A percentile compares a stretch with the other conserved stretches of the same genome.
phyloP scores from a whole-genome alignment of 1,284 basidiomycete genomes.

The Caloboletus firmus region DNA sequence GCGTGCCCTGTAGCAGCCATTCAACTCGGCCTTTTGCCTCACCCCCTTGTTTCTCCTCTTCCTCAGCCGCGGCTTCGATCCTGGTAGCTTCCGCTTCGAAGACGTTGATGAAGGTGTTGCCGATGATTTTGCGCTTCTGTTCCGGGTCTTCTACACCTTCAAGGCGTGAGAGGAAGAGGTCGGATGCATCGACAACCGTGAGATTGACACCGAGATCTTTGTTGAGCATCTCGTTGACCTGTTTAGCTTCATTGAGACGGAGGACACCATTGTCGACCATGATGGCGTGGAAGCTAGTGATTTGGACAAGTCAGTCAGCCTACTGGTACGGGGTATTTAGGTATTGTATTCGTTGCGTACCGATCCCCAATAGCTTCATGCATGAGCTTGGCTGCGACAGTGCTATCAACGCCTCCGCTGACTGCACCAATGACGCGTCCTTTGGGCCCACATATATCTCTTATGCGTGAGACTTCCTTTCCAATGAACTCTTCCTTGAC shows the following conservation, averaged over 20 bases:
- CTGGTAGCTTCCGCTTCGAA: conserved; percentile 93
- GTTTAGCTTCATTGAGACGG: conserved; percentile 86
- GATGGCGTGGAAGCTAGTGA: conserved; percentile 90
- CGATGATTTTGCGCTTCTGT: conserved; percentile 97
- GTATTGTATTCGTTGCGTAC: conserved; percentile 42
- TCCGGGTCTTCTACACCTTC: conserved; percentile 95
- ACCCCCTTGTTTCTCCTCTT: conserved; percentile 64
- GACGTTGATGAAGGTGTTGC: conserved; percentile 98
- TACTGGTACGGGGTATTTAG: neutral
- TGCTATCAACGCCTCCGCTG: conserved; percentile 96
- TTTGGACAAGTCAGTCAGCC: neutral
- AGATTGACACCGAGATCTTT: conserved; percentile 95
- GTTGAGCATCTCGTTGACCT: conserved; percentile 96
- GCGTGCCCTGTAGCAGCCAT: conserved; percentile 94
- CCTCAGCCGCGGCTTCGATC: conserved; percentile 84
- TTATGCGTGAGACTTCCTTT: conserved; percentile 94
- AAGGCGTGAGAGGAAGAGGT: conserved; percentile 88
- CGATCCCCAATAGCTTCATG: conserved; percentile 98
- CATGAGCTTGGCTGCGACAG: conserved; percentile 99
- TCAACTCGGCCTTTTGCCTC: conserved; percentile 89
- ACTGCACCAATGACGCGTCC: conserved; percentile 98
- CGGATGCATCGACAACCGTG: conserved; percentile 94
- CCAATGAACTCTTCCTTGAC: conserved; percentile 93
- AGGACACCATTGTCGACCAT: conserved; percentile 99
- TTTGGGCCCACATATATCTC: conserved; percentile 91